Conservation (phyloP, 129 eudicot genomes). For the Smallanthus sonchifolius region DNA sequence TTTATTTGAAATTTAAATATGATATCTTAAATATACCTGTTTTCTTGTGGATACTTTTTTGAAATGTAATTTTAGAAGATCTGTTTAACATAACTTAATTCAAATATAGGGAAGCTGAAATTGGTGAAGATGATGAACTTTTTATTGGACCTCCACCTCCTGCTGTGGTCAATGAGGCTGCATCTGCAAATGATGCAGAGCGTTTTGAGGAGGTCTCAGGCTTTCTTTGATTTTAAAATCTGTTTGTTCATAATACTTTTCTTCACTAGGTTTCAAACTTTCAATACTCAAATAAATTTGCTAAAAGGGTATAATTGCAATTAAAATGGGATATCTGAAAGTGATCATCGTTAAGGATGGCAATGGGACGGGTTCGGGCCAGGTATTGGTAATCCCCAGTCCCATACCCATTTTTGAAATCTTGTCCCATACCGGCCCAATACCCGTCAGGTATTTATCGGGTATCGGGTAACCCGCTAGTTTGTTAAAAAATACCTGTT, state of each 20-base stretch:
- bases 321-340: not conserved
- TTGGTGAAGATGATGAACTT: conserved; percentile 53
- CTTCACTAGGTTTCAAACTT: not conserved
- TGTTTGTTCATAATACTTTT: not conserved
- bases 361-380: too few species aligned
- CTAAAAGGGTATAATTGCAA: not conserved
- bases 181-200: conserved; percentile 96
- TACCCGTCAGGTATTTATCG: too few species aligned
- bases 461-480: too few species aligned
- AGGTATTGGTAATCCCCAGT: too few species aligned
- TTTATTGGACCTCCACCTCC: conserved; percentile 99
- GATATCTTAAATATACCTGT: not conserved
- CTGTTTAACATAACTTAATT: conserved; percentile 13
- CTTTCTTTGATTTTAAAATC: conserved; percentile 15
- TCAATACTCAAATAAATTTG: not conserved
- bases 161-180: conserved; percentile 86
- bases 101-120: conserved; percentile 75
- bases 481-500: too few species aligned
- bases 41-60: not conserved
- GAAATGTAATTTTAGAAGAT: not conserved
- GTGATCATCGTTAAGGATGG: not conserved
- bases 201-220: conserved; percentile 91
- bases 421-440: too few species aligned
- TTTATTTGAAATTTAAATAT: not conserved
- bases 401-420: too few species aligned